Conservation (phyloP, 2,329 filamentous ascomycete species). For the Seiridium cupressi region DNA sequence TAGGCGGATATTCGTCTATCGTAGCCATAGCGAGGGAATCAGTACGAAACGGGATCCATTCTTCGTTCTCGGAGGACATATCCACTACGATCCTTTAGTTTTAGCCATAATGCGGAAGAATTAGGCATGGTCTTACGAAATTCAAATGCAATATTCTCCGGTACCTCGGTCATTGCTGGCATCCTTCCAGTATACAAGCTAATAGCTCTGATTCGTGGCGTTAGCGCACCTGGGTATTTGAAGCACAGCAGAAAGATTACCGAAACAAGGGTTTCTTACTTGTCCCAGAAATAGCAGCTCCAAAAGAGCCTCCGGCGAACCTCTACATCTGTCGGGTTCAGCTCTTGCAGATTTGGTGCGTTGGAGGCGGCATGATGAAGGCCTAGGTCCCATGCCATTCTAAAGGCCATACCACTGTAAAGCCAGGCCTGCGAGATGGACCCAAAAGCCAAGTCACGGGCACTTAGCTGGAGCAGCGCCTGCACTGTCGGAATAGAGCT, state of each 20-base stretch:
- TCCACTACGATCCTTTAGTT: background rate
- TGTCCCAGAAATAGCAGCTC: slow-evolving; percentile 66
- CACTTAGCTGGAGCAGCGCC: slow-evolving; percentile 57
- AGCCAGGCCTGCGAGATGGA: slow-evolving; percentile 56
- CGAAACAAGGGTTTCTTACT: slow-evolving; percentile 33
- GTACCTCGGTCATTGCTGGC: background rate
- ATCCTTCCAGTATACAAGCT: background rate
- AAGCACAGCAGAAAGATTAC: slow-evolving; percentile 31
- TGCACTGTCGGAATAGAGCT: slow-evolving; percentile 57
- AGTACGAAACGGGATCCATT: background rate
- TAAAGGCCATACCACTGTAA: slow-evolving; percentile 51
- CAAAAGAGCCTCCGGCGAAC: slow-evolving; percentile 60
- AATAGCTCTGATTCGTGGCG: background rate
- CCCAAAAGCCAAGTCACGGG: slow-evolving; percentile 57
- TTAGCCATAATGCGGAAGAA: background rate
- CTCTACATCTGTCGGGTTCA: slow-evolving; percentile 58
- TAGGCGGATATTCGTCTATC: background rate
- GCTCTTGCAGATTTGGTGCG: slow-evolving; percentile 20
- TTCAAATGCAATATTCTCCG: background rate
- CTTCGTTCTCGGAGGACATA: background rate
- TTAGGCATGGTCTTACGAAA: background rate
- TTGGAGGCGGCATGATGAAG: background rate
- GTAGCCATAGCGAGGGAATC: background rate
- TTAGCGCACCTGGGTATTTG: background rate
- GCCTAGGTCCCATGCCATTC: slow-evolving; percentile 47